phyloP scores from a whole-genome alignment of 208 protist genomes.

The Acanthamoeba triangularis region DNA sequence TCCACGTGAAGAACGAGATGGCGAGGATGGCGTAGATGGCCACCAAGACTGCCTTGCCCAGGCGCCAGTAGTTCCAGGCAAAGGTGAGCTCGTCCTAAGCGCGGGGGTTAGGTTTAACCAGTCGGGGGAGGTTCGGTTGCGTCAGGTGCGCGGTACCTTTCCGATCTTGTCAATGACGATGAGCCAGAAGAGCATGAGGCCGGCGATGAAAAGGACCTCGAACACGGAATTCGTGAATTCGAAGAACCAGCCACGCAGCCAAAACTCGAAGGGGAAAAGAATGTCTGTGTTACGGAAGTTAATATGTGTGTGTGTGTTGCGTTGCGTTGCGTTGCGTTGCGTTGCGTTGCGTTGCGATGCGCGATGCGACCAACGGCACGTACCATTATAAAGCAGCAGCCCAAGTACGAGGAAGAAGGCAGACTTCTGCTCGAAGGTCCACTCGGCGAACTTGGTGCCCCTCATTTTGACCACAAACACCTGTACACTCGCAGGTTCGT shows the following conservation, averaged over 20 bases:
- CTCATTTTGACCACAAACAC: constrained; percentile 25
- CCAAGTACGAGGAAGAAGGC: background rate
- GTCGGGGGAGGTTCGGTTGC: no score
- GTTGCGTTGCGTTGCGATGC: no score
- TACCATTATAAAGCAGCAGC: constrained; percentile 60
- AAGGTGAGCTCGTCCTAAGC: background rate
- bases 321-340: no score
- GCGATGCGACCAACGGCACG: no score
- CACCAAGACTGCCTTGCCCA: constrained; percentile 1
- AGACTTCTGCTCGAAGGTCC: constrained; percentile 69
- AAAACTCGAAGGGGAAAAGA: constrained; percentile 63
- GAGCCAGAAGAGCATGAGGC: constrained; percentile 61
- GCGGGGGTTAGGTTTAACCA: no score
- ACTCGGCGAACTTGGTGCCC: background rate
- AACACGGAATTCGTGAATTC: constrained; percentile 39
- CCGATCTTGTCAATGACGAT: constrained; percentile 53
- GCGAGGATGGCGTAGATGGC: background rate
- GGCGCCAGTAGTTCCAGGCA: background rate
- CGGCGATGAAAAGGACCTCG: constrained; percentile 29
- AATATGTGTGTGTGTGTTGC: no score
- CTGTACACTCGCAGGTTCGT: no score
- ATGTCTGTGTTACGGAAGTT: no score
- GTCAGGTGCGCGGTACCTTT: no score
- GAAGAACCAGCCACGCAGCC: constrained; percentile 62
- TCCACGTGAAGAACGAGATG: constrained; percentile 52